These are phyloP conservation scores for Hemisphaericaspora xylanilytica DNA, from an alignment of 1,139 yeast species.

Conservation along the genomic window DNA sequence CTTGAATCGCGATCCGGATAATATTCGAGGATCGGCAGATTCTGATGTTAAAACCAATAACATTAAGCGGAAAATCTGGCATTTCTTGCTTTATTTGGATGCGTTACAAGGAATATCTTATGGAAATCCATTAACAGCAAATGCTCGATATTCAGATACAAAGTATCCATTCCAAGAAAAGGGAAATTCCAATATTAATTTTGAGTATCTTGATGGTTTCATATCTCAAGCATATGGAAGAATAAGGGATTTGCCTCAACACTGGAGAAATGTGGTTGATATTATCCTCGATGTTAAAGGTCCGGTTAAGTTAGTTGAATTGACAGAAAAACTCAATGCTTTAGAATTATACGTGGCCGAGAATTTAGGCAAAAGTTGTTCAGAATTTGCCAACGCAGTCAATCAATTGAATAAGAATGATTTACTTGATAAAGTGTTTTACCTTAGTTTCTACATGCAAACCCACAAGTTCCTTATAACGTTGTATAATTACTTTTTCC, in stretches of 20 bases:
- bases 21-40: slow-evolving; percentile 11
- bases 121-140: slow-evolving; percentile 26
- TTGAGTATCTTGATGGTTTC: slow-evolving; percentile 20
- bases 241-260: slow-evolving; percentile 2
- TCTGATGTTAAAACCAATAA: slow-evolving; percentile 21
- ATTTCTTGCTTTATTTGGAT: slow-evolving; percentile 29
- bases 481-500: slow-evolving; percentile 24
- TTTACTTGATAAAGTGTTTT: slow-evolving; percentile 28
- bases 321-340: slow-evolving; percentile 22
- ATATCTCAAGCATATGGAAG: slow-evolving; percentile 3
- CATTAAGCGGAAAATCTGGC: slow-evolving; percentile 26
- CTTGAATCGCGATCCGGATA: slow-evolving; percentile 40
- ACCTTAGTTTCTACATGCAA: slow-evolving; percentile 26
- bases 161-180: slow-evolving; percentile 22
- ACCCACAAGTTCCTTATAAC: slow-evolving; percentile 25
- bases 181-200: slow-evolving; percentile 26
- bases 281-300: slow-evolving; percentile 21
- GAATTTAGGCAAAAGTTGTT: slow-evolving; percentile 19
- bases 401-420: slow-evolving; percentile 16
- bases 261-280: slow-evolving; percentile 13
- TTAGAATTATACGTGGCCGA: slow-evolving; percentile 25
- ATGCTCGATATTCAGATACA: slow-evolving; percentile 22
- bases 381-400: slow-evolving; percentile 24
- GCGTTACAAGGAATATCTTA: slow-evolving; percentile 22
- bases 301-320: slow-evolving; percentile 17